Evolutionary conservation across 345 rosid species (phyloP), one percentile per base, ranked within the genome.

Genomic region (Camelina laxa): DNA sequence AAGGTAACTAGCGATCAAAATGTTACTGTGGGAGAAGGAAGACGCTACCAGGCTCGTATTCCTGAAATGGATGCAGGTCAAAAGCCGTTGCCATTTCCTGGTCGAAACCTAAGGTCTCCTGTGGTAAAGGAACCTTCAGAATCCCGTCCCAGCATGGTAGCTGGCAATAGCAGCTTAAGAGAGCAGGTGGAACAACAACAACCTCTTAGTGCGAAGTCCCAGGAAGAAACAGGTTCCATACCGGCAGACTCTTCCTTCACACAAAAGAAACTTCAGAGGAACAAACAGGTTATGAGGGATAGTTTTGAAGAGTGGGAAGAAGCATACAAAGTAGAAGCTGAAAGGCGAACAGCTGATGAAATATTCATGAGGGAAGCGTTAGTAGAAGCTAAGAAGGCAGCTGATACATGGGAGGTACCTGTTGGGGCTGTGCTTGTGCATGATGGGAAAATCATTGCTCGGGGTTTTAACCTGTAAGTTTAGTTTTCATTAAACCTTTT

Each of bases 281-380:
- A 80, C 55, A 84, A 81, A 72, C 97, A 92, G 76, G 92, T 92
- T 35, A 63, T 79, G 24, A 87, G 81, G 50, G 94, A 95, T 71
- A 87, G 84, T 75, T 95, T 90, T 82, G 97, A 92, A 66, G 97
- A 92, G 55, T 95, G 99, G 99, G 99, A 95, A 84, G 97, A 95
- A 75, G 99, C 97, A 38, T 87, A 87, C 74, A 73, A 55, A 66
- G 76, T 75, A 64, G 96, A 95, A 76, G 79, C 82, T 11, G 96
- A 90, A 81, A 96, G 84, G 84, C 84, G 82, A 22, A 87, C 79
- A 79, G 58, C 68, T 56, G 99, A 95, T 79, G 97, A 90, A 78
- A 85, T 88, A 76, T 95, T 87, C 82, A 92, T 95, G 99, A 88
- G 85, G 79, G 99, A 95, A 83, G 99, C 99, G 2, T 65, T 95